phyloP scores from a whole-genome alignment of 75 land plant species.

The Pseudotsuga menziesii region DNA sequence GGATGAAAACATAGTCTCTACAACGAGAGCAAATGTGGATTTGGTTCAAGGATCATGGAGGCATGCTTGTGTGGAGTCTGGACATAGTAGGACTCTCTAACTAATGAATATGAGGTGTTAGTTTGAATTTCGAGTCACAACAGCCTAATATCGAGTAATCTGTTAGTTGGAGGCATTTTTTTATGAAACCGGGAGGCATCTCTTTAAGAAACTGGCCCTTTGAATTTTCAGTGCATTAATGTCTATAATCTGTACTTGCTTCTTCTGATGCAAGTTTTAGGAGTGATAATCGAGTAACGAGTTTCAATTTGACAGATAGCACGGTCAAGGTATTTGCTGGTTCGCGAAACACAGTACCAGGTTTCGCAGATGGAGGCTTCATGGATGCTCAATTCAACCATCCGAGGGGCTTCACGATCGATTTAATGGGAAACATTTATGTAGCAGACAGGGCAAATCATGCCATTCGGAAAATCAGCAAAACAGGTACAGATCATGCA shows the following conservation, averaged over 20 bases:
- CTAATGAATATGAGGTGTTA: no score
- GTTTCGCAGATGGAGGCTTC: conserved; percentile 45
- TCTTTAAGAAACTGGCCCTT: no score
- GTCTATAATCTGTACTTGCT: neutral
- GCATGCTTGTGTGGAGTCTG: no score
- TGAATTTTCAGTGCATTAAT: no score
- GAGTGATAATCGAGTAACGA: neutral
- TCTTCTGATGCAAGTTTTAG: neutral
- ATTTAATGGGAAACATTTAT: conserved; percentile 56
- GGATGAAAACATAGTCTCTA: no score
- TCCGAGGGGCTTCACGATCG: conserved; percentile 49
- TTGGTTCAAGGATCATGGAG: no score
- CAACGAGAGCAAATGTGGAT: no score
- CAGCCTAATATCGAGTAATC: no score
- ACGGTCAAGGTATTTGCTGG: conserved; percentile 28
- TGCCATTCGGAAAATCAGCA: conserved; percentile 61
- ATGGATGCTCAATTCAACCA: conserved; percentile 34
- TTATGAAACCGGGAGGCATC: no score
- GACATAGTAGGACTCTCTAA: no score
- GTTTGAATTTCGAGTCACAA: no score
- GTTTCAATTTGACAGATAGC: conserved; percentile 22
- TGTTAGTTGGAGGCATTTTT: no score
- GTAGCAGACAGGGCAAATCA: conserved; percentile 53
- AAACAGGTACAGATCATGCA: conserved; percentile 22
- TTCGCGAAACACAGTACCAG: conserved; percentile 27